Conservation (phyloP, 169 alveolate species). For the Plasmodium billcollinsi region DNA sequence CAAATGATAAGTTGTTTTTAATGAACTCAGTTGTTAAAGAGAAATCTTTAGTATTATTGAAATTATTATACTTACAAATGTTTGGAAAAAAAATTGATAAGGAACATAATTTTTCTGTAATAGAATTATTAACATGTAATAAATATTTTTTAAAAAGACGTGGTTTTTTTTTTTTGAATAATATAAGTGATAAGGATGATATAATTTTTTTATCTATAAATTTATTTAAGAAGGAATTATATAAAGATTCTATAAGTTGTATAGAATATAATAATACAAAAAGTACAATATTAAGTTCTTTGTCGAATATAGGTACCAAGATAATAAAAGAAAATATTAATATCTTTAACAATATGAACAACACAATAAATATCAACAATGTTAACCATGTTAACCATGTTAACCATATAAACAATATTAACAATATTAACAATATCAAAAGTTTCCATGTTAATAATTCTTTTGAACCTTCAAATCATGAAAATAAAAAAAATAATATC, state of each 20-base stretch:
- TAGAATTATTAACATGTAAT: constrained; percentile 44
- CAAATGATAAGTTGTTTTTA: constrained; percentile 18
- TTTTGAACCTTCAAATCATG: background rate
- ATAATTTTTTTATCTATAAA: constrained; percentile 34
- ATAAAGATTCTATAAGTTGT: constrained; percentile 18
- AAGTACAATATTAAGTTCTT: constrained; percentile 6
- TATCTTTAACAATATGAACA: background rate
- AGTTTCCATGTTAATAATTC: background rate
- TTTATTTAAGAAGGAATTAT: constrained; percentile 40
- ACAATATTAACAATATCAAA: no score
- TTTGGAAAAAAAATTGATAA: constrained; percentile 57
- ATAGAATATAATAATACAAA: background rate
- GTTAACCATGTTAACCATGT: no score
- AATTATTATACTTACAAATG: constrained; percentile 55
- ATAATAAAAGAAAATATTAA: constrained; percentile 16
- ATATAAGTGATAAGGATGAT: constrained; percentile 30
- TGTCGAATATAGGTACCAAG: constrained; percentile 18
- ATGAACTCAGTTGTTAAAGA: constrained; percentile 25
- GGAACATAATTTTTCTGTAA: constrained; percentile 52
- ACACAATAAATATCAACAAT: background rate
- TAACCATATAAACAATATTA: no score
- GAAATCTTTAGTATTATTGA: constrained; percentile 23
- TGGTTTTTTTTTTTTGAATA: constrained; percentile 40
- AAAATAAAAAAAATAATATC: background rate
- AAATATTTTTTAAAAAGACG: constrained; percentile 46